phyloP scores from a whole-genome alignment of 768 basidiomycete genomes.

The Cubamyces sp. region DNA sequence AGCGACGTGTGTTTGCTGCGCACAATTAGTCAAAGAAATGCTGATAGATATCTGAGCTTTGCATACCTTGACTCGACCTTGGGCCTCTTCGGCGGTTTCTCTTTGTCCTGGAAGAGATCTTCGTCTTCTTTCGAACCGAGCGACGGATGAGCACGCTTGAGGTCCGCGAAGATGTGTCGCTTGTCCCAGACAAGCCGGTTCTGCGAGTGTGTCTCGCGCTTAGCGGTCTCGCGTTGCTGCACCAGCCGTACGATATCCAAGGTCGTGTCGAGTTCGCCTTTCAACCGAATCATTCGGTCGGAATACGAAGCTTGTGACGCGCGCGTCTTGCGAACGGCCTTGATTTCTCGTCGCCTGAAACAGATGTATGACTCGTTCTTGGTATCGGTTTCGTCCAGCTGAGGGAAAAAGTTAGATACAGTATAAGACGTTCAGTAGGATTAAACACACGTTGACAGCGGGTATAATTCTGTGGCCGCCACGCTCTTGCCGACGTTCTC shows the following conservation, averaged over 20 bases:
- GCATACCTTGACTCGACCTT: constrained; percentile 40
- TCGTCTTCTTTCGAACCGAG: constrained; percentile 71
- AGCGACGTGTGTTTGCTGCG: constrained; percentile 50
- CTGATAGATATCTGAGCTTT: constrained; percentile 9
- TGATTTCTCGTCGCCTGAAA: constrained; percentile 94
- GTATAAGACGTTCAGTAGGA: background rate
- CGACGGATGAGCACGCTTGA: constrained; percentile 75
- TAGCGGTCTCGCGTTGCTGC: constrained; percentile 72
- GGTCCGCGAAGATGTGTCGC: constrained; percentile 71
- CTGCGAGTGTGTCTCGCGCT: constrained; percentile 64
- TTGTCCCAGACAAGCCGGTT: constrained; percentile 77
- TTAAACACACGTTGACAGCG: constrained; percentile 70
- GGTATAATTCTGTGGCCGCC: constrained; percentile 88
- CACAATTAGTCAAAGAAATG: background rate
- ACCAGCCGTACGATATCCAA: constrained; percentile 74
- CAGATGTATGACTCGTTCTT: constrained; percentile 95
- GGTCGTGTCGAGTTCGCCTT: constrained; percentile 72
- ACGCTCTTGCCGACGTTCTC: constrained; percentile 77
- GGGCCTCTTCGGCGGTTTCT: constrained; percentile 60
- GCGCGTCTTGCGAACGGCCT: constrained; percentile 92
- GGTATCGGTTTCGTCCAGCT: constrained; percentile 91
- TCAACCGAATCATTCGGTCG: constrained; percentile 84
- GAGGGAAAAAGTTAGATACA: constrained; percentile 16
- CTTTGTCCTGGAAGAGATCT: constrained; percentile 75
- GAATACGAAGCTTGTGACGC: constrained; percentile 88